Evolutionary conservation across 2,329 filamentous ascomycete species (phyloP), one percentile per base, ranked within the genome.

Genomic region (Aspergillus arachidicola): DNA sequence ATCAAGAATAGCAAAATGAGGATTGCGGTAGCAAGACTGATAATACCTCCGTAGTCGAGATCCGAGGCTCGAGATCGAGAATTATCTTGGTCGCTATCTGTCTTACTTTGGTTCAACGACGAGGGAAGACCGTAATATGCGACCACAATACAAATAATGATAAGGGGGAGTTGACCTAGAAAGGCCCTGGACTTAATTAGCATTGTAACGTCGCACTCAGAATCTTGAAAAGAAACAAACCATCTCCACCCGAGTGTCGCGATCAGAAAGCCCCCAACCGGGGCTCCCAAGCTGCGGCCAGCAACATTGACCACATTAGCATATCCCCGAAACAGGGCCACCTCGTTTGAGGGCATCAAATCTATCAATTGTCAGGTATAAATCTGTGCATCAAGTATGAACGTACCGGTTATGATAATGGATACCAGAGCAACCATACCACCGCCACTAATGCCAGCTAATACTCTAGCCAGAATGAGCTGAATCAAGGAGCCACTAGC

Each of bases 191-290:
- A 4, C 11, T 19, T 26, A 12, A 4, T 36, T 14, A 32, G 55
- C 7, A 0, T 38, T 19, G 10, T 50, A 4, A 21, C 26, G 1
- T 19, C 10, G 6, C 23, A 30, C 14, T 28, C 19, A 5, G 6
- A 1, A 34, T 5, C 23, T 6, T 11, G 7, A 12, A 12, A 26
- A 16, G 6, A 43, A 61, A 61, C 50, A 9, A 6, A 61, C 87
- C 88, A 91, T 46, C 90, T 81, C 90, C 90, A 93, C 28, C 90
- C 90, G 1, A 93, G 76, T 45, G 80, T 81, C 71, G 92, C 90
- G 38, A 89, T 89, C 72, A 93, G 85, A 59, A 87, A 81, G 1
- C 90, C 90, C n/a, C 90, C 90, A 10, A 90, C 81, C 0, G 89
- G 89, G 1, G 90, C 90, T 4, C 90, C 90, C 3, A 87, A 74